Conservation (phyloP, 73 alveolate species). For the Blepharisma stoltei region DNA sequence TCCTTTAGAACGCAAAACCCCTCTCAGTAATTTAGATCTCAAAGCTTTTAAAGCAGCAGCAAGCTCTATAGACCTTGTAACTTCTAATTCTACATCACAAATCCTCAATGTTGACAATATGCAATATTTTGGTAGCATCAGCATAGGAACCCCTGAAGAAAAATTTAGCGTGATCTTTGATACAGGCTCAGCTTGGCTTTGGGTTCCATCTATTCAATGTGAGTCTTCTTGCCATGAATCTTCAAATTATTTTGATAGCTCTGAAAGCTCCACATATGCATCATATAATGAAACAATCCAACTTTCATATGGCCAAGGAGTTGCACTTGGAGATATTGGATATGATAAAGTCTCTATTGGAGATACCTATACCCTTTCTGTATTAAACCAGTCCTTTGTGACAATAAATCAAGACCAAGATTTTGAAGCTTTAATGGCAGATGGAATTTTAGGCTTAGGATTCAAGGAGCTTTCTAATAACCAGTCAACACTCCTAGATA, state of each 20-base stretch:
- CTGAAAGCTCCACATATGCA: neutral
- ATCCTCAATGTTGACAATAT: slow-evolving; percentile 23
- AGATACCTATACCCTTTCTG: neutral
- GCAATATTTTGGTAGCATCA: neutral
- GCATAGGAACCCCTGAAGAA: neutral
- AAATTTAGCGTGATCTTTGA: neutral
- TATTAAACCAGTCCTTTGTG: no score
- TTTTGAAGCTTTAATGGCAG: neutral
- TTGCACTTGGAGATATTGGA: neutral
- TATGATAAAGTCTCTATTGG: slow-evolving; percentile 20
- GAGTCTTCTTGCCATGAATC: neutral
- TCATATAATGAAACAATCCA: neutral
- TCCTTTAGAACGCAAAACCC: no score
- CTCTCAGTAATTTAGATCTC: no score
- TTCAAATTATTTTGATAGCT: neutral
- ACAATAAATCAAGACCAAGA: neutral
- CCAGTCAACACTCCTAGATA: neutral
- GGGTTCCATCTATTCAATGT: slow-evolving; percentile 6
- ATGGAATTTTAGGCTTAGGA: slow-evolving; percentile 15
- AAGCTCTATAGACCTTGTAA: no score
- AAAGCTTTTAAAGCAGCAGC: no score
- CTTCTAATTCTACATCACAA: no score
- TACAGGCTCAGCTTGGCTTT: slow-evolving; percentile 1
- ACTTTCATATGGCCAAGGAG: slow-evolving; percentile 15
- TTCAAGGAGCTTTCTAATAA: slow-evolving; percentile 9